A percentile compares a stretch with the other conserved stretches of the same genome.
phyloP scores from a whole-genome alignment of 768 basidiomycete species.

The Neoboletus magnificus region DNA sequence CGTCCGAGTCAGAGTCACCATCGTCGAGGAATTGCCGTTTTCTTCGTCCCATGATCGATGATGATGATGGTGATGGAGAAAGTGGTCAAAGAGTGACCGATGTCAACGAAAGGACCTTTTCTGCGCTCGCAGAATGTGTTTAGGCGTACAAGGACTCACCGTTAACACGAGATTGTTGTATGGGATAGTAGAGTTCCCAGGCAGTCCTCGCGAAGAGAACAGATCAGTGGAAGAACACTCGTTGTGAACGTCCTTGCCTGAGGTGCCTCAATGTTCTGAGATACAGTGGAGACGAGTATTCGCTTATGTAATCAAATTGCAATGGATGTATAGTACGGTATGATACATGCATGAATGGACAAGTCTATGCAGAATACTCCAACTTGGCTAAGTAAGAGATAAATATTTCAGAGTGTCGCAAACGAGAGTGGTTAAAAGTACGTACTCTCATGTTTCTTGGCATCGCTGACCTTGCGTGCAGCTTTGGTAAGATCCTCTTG shows the following conservation, averaged over 20 bases:
- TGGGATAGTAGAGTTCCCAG: background rate
- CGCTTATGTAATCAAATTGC: slow-evolving; percentile 13
- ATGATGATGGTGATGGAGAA: background rate
- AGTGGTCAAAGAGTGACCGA: background rate
- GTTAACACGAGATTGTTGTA: background rate
- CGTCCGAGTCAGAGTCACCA: slow-evolving; percentile 70
- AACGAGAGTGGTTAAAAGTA: slow-evolving; percentile 1
- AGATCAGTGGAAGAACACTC: background rate
- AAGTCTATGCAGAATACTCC: slow-evolving; percentile 40
- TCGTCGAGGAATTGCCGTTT: slow-evolving; percentile 76
- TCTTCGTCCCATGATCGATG: slow-evolving; percentile 59
- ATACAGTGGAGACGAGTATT: background rate
- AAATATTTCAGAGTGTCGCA: background rate
- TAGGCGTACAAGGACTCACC: slow-evolving; percentile 11
- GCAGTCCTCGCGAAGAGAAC: background rate
- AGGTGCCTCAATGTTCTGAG: background rate
- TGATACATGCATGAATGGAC: slow-evolving; percentile 16
- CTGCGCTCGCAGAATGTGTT: background rate
- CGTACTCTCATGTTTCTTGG: slow-evolving; percentile 97
- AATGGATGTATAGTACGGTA: slow-evolving; percentile 15
- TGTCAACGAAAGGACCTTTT: slow-evolving; percentile 5
- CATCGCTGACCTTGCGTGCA: slow-evolving; percentile 90
- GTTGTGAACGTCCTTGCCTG: no score
- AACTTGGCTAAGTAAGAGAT: slow-evolving; percentile 34
- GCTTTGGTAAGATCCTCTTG: slow-evolving; percentile 98